These are phyloP conservation scores for Auriscalpium microsporum DNA, from an alignment of 768 basidiomycete species.

Conservation along the genomic window DNA sequence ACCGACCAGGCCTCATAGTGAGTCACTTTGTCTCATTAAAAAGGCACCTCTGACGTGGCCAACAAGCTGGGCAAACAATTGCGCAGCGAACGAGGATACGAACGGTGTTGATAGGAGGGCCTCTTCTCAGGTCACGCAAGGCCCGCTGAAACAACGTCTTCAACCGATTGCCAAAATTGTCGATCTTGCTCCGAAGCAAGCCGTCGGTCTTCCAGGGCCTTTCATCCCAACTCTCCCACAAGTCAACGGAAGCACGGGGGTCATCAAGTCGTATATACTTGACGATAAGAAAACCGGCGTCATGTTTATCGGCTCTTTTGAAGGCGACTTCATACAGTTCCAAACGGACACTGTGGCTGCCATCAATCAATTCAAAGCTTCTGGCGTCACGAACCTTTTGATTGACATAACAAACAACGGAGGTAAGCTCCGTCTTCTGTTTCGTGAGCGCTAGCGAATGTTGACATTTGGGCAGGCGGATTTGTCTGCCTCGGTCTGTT, in stretches of 20 bases:
- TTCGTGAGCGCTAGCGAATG: background rate
- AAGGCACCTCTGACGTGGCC: background rate
- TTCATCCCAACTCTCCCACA: conserved; percentile 40
- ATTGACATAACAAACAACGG: conserved; percentile 58
- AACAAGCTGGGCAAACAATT: conserved; percentile 50
- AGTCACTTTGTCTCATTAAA: conserved; percentile 15
- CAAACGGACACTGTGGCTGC: conserved; percentile 41
- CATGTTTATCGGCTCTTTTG: conserved; percentile 56
- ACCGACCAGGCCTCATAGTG: conserved; percentile 45
- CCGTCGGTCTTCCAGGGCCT: conserved; percentile 37
- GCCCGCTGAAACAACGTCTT: background rate
- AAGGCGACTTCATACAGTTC: conserved; percentile 40
- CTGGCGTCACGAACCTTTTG: conserved; percentile 42
- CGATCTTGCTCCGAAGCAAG: conserved; percentile 28
- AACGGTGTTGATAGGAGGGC: conserved; percentile 42
- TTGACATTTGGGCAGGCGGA: conserved; percentile 29
- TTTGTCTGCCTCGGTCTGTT: conserved; percentile 56
- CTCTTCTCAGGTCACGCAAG: background rate
- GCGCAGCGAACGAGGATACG: conserved; percentile 39
- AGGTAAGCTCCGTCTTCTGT: conserved; percentile 28
- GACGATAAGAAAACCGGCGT: conserved; percentile 52
- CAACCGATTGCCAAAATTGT: conserved; percentile 28
- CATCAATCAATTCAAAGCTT: conserved; percentile 35
- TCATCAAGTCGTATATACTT: conserved; percentile 48
- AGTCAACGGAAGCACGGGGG: conserved; percentile 38